A percentile compares a stretch with the other conserved stretches of the same genome.
Conservation (phyloP, 2,329 filamentous ascomycete genomes). For the Penicillium sp. region DNA sequence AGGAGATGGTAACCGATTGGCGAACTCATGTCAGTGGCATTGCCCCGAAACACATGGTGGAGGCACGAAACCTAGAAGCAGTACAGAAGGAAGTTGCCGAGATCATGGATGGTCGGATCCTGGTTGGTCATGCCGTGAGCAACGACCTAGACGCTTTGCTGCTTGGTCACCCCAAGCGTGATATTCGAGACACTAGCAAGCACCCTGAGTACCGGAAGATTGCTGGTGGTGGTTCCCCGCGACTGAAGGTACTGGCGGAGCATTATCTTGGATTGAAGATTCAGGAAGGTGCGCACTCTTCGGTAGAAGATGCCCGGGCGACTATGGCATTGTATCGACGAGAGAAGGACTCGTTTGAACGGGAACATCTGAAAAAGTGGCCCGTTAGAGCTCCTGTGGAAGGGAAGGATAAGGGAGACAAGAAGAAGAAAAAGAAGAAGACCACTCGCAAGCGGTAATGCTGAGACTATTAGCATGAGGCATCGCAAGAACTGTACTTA, state of each 20-base stretch:
- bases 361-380: conserved; percentile 71
- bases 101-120: conserved; percentile 68
- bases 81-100: conserved; percentile 72
- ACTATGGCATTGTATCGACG: conserved; percentile 86
- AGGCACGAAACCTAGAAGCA: conserved; percentile 69
- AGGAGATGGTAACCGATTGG: conserved; percentile 83
- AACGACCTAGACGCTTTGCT: conserved; percentile 75
- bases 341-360: conserved; percentile 82
- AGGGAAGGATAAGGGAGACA: conserved; percentile 35
- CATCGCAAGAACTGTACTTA: conserved; percentile 3
- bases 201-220: conserved; percentile 71
- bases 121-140: conserved; percentile 81
- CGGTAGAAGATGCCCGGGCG: conserved; percentile 76
- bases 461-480: background rate
- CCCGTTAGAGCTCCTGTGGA: conserved; percentile 43
- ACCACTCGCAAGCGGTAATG: conserved; percentile 45
- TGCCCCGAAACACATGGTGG: conserved; percentile 68
- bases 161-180: conserved; percentile 73
- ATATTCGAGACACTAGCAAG: conserved; percentile 82
- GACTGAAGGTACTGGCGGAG: conserved; percentile 56
- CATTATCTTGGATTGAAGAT: conserved; percentile 61
- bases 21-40: conserved; percentile 85
- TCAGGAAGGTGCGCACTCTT: conserved; percentile 61
- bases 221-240: conserved; percentile 51
- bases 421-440: conserved; percentile 51